Conservation (phyloP, 106 monocot species). For the Gastrodia elata region DNA sequence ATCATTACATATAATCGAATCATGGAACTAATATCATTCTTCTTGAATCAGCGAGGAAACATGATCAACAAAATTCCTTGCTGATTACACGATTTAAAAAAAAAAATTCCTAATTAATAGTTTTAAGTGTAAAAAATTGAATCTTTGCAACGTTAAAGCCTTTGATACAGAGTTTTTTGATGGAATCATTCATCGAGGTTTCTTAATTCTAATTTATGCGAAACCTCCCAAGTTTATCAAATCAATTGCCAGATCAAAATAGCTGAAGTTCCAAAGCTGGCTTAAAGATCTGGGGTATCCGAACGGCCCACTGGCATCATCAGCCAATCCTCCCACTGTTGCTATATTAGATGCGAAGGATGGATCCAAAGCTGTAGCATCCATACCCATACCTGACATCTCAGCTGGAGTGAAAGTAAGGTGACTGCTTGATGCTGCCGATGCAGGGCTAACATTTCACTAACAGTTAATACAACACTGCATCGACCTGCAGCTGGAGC, state of each 20-base stretch:
- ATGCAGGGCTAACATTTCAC: conserved; percentile 86
- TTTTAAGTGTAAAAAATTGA: too few relatives aligned
- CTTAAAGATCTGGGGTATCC: conserved; percentile 58
- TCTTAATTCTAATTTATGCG: too few relatives aligned
- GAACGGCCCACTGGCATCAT: conserved; percentile 68
- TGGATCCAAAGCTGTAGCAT: conserved; percentile 55
- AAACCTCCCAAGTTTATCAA: conserved; percentile 89
- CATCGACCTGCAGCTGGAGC: conserved; percentile 26
- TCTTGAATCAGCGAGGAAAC: too few relatives aligned
- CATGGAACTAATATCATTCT: too few relatives aligned
- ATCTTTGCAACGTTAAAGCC: too few relatives aligned
- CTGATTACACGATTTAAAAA: too few relatives aligned
- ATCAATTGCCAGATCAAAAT: conserved; percentile 81
- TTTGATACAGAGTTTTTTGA: too few relatives aligned
- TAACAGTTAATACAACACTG: conserved; percentile 43
- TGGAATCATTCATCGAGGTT: too few relatives aligned
- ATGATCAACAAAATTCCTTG: too few relatives aligned
- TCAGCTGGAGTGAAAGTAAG: conserved; percentile 80
- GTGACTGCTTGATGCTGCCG: conserved; percentile 74
- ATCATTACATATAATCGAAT: too few relatives aligned
- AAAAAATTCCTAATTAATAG: too few relatives aligned
- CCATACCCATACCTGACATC: conserved; percentile 81
- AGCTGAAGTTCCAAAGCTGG: conserved; percentile 82
- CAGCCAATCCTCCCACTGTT: conserved; percentile 31
- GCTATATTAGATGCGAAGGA: conserved; percentile 50